phyloP scores from a whole-genome alignment of 192 early-diverging fungal species.

The Coemansia sp. region DNA sequence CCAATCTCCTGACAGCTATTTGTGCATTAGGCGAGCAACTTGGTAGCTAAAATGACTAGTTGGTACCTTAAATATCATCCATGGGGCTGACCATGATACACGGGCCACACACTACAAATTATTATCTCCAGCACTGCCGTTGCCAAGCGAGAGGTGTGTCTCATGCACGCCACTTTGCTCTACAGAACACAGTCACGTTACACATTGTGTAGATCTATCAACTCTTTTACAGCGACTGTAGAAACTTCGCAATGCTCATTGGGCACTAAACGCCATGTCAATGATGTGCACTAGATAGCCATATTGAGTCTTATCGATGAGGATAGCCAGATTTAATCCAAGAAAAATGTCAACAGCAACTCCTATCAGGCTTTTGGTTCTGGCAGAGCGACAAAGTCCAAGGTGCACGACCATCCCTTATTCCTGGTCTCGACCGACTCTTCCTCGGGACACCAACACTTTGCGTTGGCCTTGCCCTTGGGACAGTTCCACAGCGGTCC shows the following conservation, averaged over 20 bases:
- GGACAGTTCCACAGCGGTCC: constrained; percentile 44
- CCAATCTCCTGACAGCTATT: neutral
- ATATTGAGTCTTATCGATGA: neutral
- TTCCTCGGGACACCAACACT: constrained; percentile 51
- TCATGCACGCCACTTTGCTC: neutral
- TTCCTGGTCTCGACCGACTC: constrained; percentile 52
- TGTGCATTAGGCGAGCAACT: neutral
- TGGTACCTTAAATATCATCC: neutral
- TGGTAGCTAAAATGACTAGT: neutral
- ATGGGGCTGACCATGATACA: neutral
- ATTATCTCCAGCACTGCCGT: neutral
- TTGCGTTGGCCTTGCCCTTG: constrained; percentile 43
- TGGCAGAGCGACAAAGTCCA: constrained; percentile 45
- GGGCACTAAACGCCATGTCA: constrained; percentile 7
- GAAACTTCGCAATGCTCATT: neutral
- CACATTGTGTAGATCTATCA: neutral
- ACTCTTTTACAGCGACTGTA: neutral
- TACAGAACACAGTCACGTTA: constrained; percentile 1
- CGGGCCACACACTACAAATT: neutral
- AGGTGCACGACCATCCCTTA: constrained; percentile 50
- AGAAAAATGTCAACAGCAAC: neutral
- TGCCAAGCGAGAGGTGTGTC: neutral
- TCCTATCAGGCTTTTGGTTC: constrained; percentile 15
- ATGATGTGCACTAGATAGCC: neutral
- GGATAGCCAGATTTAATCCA: neutral